These are phyloP conservation scores for Danielia reshetovae DNA, from an alignment of 805 yeast species.

Conservation along the genomic window DNA sequence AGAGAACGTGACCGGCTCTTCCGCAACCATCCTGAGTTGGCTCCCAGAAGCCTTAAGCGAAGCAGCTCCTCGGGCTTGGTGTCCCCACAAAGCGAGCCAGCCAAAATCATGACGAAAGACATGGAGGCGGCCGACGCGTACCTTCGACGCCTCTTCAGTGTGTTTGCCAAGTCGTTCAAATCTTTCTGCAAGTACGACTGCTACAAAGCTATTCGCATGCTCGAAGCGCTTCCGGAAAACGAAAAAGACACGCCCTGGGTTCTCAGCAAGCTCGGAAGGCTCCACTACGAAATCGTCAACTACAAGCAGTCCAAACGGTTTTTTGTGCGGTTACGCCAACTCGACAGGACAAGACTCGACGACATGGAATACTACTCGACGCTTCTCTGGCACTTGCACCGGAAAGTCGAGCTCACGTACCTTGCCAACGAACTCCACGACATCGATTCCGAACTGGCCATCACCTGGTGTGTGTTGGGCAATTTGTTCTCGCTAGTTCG, in stretches of 20 bases:
- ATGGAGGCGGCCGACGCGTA: constrained; percentile 32
- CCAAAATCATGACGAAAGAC: constrained; percentile 4
- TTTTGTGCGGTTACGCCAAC: constrained; percentile 56
- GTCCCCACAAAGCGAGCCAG: too few species aligned
- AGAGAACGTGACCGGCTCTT: constrained; percentile 8
- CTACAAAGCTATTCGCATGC: constrained; percentile 67
- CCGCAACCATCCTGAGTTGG: constrained; percentile 11
- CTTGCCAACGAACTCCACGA: constrained; percentile 78
- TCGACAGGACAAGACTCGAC: constrained; percentile 73
- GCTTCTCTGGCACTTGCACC: constrained; percentile 86
- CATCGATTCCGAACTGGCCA: constrained; percentile 60
- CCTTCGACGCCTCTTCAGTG: constrained; percentile 45
- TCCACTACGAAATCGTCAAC: constrained; percentile 83
- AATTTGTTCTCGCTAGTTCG: constrained; percentile 78
- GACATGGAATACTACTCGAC: constrained; percentile 95
- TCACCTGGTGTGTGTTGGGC: constrained; percentile 91
- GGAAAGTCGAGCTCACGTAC: constrained; percentile 72
- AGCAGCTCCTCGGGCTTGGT: constrained; percentile 9
- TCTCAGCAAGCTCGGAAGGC: constrained; percentile 68
- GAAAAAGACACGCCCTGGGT: constrained; percentile 82
- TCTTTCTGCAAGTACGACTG: constrained; percentile 68
- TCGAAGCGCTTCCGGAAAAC: constrained; percentile 59
- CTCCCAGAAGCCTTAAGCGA: constrained; percentile 12
- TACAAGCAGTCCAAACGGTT: constrained; percentile 70
- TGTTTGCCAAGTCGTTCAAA: constrained; percentile 58